Base-by-base conservation (phyloP, 2,329 filamentous ascomycete genomes). In the Neophaeococcomyces mojaviensis region DNA sequence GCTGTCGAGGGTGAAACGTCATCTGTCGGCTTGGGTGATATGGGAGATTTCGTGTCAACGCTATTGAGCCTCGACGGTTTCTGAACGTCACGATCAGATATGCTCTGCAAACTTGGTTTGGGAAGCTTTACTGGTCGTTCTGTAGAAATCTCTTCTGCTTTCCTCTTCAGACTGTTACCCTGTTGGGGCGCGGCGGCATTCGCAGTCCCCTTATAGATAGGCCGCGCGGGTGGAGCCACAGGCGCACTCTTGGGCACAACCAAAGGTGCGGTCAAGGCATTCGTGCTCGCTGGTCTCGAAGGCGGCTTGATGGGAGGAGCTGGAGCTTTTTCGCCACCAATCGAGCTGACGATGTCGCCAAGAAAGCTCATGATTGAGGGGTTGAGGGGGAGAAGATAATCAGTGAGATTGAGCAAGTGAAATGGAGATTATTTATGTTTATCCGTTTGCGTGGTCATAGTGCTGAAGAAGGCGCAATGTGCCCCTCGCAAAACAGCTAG, bases 291-390 rank as follows among this genome's bases (percentile, higher is more conserved):
- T 28, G 49, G 48, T 36, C 41, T 48, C 10, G 24, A 39, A 19
- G 46, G 35, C 10, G 36, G 48, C 34, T 45, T 52, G 26, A 55
- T 48, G 26, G 55, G 55, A 33, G 54, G 55, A 24, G 54, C 48
- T 12, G 59, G 49, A 10, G 54, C 46, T 22, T 56, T 59, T 41
- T 66, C 67, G 49, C 64, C 68, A 56, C 69, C 68, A 49, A 74
- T 70, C 32, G 71, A 73, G 47, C 70, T 68, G 49, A 75, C 66
- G 32, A 74, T 66, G 18, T 71, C 73, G 56, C 71, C 71, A 47
- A 75, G 66, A 52, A 74, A 73, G 39, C 55, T 57, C 55, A 57
- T 57, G 20, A 8, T 44, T 13, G 32, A 19, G 33, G 19, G 9
- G 19, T 36, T 24, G 30, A 33, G 24, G 35, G 20, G 20, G 19